Conservation (phyloP, 1,139 yeast species). For the Blastobotrys apis region DNA sequence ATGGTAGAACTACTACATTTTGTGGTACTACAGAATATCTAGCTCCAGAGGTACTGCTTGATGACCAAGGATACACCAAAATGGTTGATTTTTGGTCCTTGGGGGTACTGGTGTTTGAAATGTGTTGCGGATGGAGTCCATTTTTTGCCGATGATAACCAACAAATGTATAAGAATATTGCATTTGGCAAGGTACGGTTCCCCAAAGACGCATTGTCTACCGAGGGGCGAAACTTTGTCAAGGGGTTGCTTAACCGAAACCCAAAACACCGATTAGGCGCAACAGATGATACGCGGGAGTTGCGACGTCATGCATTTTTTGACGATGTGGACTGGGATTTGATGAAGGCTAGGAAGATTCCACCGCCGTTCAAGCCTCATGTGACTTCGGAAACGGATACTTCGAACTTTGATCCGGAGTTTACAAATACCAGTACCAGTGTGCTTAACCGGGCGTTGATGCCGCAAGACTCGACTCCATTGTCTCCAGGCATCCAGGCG, state of each 20-base stretch:
- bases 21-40: constrained; percentile 97
- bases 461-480: constrained; percentile 60
- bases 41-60: constrained; percentile 88
- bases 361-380: constrained; percentile 97
- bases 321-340: constrained; percentile 86
- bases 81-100: constrained; percentile 98
- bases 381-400: constrained; percentile 87
- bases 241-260: constrained; percentile 88
- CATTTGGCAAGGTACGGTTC: constrained; percentile 94
- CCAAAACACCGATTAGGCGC: constrained; percentile 95
- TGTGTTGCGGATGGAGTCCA: constrained; percentile 99
- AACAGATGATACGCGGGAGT: constrained; percentile 82
- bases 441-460: constrained; percentile 61
- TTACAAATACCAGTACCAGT: constrained; percentile 86
- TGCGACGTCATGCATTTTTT: constrained; percentile 87
- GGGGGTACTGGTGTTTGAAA: constrained; percentile 88
- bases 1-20: constrained; percentile 93
- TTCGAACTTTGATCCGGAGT: constrained; percentile 95
- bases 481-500: constrained; percentile 92
- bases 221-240: constrained; percentile 91
- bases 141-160: constrained; percentile 96
- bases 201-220: constrained; percentile 91
- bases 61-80: constrained; percentile 93
- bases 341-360: constrained; percentile 72
- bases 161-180: constrained; percentile 97